Evolutionary conservation across 2,329 filamentous ascomycete genomes (phyloP), one percentile per base, ranked within the genome.

Genomic region (Chrysoporthe puriensis): DNA sequence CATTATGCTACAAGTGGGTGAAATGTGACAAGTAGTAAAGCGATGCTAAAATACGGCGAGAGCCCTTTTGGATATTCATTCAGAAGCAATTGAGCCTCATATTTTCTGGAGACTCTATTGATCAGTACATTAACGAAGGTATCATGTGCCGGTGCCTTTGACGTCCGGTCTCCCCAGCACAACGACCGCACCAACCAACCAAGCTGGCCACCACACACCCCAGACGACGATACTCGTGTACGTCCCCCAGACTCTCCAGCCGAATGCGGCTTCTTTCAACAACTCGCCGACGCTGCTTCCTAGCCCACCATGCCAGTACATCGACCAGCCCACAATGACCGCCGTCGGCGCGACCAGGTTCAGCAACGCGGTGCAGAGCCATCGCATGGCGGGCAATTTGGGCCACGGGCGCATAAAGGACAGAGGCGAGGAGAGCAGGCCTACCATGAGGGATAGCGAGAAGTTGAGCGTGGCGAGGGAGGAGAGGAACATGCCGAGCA

Each of bases 381-480:
- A 79, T 40, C 81, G 79, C 1, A 79, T 68, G 4, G 76, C 72
- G n/a, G 81, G 72, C 70, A 73, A 79, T 14, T 74, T 73, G 0
- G 79, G 77, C 64, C 81, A 82, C 0, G 87, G 84, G 8, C 79
- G 84, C 21, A 90, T 82, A 76, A 97, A 97, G n/a, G 89, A 90
- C 16, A 98, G 83, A 0, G 95, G 95, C 3, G 87, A 83, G 56
- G 92, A 89, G 58, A 95, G 81, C 2, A 98, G 81, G 48, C 96
- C 96, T 62, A 97, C 84, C 48, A 97, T 83, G 76, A 98, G 90
- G 60, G 93, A 90, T 16, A 97, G 89, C 3, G 91, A 94, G 83
- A 99, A 99, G 80, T 99, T 99, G 63, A 99, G 87, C 0, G 95
- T 99, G 2, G 96, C 95, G 14, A 99, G 90, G 0, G 94, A 91